Evolutionary conservation across 1,284 basidiomycete genomes (phyloP).

Genomic region (Ustilago esculenta): DNA sequence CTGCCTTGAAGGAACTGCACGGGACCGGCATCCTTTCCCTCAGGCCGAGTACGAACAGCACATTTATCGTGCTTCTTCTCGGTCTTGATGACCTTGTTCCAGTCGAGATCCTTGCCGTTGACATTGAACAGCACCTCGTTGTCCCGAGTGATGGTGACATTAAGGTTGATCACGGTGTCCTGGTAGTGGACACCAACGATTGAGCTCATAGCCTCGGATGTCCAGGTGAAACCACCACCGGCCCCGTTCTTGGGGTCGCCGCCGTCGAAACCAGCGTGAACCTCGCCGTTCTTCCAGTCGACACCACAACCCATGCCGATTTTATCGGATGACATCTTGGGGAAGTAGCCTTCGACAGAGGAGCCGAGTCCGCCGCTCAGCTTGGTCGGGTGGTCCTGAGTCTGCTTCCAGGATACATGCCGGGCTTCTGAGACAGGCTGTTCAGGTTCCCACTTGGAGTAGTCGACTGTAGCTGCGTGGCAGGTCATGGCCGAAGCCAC

Average conservation of each 20-base stretch:
- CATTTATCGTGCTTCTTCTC: not conserved
- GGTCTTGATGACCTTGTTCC: conserved; percentile 6
- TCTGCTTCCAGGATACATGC: conserved; percentile 14
- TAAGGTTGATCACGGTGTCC: conserved; percentile 12
- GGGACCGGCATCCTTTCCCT: not conserved
- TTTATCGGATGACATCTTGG: conserved; percentile 1
- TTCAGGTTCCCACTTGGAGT: too few relatives aligned
- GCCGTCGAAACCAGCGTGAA: conserved; percentile 29
- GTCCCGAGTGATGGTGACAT: conserved; percentile 17
- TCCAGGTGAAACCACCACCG: conserved; percentile 31
- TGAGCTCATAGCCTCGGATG: not conserved
- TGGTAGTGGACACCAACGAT: conserved; percentile 14
- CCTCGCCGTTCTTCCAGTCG: conserved; percentile 18
- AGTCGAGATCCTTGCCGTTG: conserved; percentile 17
- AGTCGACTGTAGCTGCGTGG: too few relatives aligned
- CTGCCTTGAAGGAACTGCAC: not conserved
- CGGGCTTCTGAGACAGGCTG: not conserved
- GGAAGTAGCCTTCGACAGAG: conserved; percentile 23
- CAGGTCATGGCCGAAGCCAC: not conserved
- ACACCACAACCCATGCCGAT: conserved; percentile 32
- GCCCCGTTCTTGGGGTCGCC: conserved; percentile 20
- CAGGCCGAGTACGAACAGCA: too few relatives aligned
- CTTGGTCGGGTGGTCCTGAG: not conserved
- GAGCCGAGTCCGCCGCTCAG: conserved; percentile 15
- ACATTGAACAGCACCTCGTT: conserved; percentile 19